Evolutionary conservation across 2,329 filamentous ascomycete genomes (phyloP).

Genomic region (Fusarium sacchari): DNA sequence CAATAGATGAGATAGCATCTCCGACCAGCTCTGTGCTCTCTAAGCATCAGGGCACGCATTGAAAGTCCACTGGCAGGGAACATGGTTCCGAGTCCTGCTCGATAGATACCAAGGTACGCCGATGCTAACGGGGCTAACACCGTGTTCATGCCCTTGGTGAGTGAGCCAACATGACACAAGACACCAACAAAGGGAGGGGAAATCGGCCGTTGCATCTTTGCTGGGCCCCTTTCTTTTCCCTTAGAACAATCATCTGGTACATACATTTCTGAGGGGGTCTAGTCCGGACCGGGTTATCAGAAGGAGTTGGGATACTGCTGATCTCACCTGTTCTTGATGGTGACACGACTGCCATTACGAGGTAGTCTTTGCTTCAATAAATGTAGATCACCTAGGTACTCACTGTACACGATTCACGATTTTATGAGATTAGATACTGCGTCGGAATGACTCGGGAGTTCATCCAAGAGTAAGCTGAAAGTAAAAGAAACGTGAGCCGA

Average conservation of each 20-base stretch:
- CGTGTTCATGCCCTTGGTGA: slow-evolving; percentile 12
- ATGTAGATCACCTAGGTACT: background rate
- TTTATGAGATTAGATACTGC: background rate
- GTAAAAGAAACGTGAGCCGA: background rate
- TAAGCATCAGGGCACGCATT: background rate
- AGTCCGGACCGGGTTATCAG: background rate
- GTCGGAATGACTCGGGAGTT: background rate
- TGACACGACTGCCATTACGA: background rate
- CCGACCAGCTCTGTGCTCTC: background rate
- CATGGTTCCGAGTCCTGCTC: slow-evolving; percentile 17
- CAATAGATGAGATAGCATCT: background rate
- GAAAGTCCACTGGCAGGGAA: slow-evolving; percentile 19
- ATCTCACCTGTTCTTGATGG: background rate
- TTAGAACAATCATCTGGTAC: background rate
- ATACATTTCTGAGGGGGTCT: background rate
- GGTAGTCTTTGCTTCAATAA: background rate
- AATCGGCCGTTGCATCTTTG: slow-evolving; percentile 2
- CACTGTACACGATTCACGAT: background rate
- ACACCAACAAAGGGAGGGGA: slow-evolving; percentile 3
- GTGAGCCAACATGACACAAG: slow-evolving; percentile 18
- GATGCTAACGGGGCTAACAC: slow-evolving; percentile 15
- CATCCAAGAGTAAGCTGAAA: background rate
- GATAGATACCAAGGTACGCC: slow-evolving; percentile 24
- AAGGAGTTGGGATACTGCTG: background rate
- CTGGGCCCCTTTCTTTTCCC: background rate